Percentiles rank a stretch among this genome's conserved stretches.
These are phyloP conservation scores for Cyclostephanos tholiformis DNA, from an alignment of 108 stramenopile genomes.

Conservation along the genomic window DNA sequence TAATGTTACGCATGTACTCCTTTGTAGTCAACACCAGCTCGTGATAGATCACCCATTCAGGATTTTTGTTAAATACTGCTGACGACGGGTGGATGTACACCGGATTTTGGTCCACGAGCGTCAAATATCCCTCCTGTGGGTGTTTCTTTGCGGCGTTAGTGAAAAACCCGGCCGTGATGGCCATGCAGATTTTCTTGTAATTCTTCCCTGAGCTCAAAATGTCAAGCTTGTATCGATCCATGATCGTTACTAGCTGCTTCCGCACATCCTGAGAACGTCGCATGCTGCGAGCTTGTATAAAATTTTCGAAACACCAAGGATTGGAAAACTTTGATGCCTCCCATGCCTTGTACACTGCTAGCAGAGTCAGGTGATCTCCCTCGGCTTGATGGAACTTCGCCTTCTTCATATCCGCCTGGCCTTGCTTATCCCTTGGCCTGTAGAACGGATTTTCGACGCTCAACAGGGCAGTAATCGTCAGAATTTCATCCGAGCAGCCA, in stretches of 20 bases:
- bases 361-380: conserved; percentile 97
- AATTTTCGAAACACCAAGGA: conserved; percentile 99
- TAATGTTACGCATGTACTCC: conserved; percentile 99
- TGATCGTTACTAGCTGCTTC: conserved; percentile 98
- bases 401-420: conserved; percentile 99
- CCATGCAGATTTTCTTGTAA: conserved; percentile 95
- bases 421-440: conserved; percentile 97
- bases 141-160: conserved; percentile 99
- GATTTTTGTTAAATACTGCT: conserved; percentile 97
- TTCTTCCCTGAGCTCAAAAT: conserved; percentile 95
- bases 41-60: conserved; percentile 98
- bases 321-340: conserved; percentile 91
- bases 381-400: conserved; percentile 99
- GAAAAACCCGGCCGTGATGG: conserved; percentile 98
- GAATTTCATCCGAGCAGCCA: conserved; percentile 97
- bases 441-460: conserved; percentile 98
- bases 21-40: conserved; percentile 98
- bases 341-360: conserved; percentile 98
- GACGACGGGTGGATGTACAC: conserved; percentile 98
- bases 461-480: conserved; percentile 96
- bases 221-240: conserved; percentile 97
- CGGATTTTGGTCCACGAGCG: conserved; percentile 96
- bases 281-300: conserved; percentile 97
- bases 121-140: conserved; percentile 98
- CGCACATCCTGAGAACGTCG: conserved; percentile 97